A percentile compares a stretch with the other conserved stretches of the same genome.
Evolutionary conservation across 257 asterid species (phyloP).

Genomic region (Lithospermum erythrorhizon): DNA sequence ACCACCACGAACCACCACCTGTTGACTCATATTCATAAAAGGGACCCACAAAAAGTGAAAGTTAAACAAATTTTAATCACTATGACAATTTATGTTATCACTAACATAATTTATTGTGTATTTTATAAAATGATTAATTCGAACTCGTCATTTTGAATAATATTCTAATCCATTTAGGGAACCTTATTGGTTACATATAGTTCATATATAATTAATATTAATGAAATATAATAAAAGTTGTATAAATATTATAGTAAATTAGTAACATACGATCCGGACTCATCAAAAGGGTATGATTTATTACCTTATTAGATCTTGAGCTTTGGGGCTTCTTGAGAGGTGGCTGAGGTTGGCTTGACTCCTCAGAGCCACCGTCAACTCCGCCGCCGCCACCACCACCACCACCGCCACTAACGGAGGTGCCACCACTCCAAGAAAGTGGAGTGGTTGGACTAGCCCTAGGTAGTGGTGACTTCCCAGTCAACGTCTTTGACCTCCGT

Average conservation of each 20-base stretch:
- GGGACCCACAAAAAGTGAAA: background rate
- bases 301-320: slow-evolving; percentile 67
- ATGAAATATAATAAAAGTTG: too few species aligned
- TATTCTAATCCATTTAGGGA: too few species aligned
- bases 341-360: slow-evolving; percentile 29
- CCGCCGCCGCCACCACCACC: slow-evolving; percentile 17
- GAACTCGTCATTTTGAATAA: too few species aligned
- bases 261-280: too few species aligned
- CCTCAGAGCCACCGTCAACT: slow-evolving; percentile 31
- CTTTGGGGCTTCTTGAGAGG: slow-evolving; percentile 14
- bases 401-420: slow-evolving; percentile 47
- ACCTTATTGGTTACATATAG: too few species aligned
- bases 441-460: slow-evolving; percentile 72
- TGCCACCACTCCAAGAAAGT: slow-evolving; percentile 57
- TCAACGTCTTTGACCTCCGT: slow-evolving; percentile 44
- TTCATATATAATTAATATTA: too few species aligned
- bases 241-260: too few species aligned
- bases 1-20: background rate
- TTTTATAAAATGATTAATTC: too few species aligned
- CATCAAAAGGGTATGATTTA: too few species aligned
- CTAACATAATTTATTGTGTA: too few species aligned
- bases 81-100: too few species aligned
- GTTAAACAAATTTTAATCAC: background rate
- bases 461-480: slow-evolving; percentile 25
- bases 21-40: slow-evolving; percentile 1